These are phyloP conservation scores for Fragilaria crotonensis DNA, from an alignment of 108 stramenopile species.

Conservation along the genomic window DNA sequence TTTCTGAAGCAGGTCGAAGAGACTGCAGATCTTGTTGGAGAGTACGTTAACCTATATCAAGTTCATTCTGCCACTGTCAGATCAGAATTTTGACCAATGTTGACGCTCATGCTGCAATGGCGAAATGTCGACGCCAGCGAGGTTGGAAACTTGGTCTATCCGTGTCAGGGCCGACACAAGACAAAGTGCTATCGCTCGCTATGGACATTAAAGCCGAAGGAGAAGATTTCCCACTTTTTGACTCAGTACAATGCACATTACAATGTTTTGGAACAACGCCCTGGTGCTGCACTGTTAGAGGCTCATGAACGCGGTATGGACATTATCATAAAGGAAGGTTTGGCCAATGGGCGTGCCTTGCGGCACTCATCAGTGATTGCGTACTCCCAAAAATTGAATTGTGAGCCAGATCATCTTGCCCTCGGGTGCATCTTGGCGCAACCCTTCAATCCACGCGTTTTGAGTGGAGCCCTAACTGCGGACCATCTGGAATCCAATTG, in stretches of 20 bases:
- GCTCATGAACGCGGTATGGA: conserved; percentile 56
- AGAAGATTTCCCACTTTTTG: conserved; percentile 44
- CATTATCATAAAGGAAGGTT: conserved; percentile 76
- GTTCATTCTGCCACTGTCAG: conserved; percentile 80
- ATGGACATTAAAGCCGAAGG: no score
- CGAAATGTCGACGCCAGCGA: conserved; percentile 32
- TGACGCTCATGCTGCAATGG: conserved; percentile 47
- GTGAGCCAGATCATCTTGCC: conserved; percentile 59
- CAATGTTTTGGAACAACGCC: conserved; percentile 68
- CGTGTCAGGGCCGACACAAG: conserved; percentile 57
- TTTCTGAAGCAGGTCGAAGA: conserved; percentile 59
- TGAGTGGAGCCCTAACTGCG: conserved; percentile 61
- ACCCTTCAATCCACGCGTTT: conserved; percentile 59
- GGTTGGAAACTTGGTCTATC: conserved; percentile 71
- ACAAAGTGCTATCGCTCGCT: conserved; percentile 34
- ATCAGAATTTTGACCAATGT: conserved; percentile 53
- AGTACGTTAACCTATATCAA: conserved; percentile 66
- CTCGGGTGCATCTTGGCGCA: conserved; percentile 63
- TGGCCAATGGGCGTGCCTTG: conserved; percentile 68
- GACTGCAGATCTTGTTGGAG: conserved; percentile 40
- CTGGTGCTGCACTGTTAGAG: conserved; percentile 34
- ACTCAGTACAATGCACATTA: conserved; percentile 79
- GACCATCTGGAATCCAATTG: conserved; percentile 62
- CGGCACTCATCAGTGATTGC: conserved; percentile 19
- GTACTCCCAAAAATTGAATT: conserved; percentile 29